These are phyloP conservation scores for Juglanconis sp. DNA, from an alignment of 2,329 filamentous ascomycete species.

Conservation along the genomic window DNA sequence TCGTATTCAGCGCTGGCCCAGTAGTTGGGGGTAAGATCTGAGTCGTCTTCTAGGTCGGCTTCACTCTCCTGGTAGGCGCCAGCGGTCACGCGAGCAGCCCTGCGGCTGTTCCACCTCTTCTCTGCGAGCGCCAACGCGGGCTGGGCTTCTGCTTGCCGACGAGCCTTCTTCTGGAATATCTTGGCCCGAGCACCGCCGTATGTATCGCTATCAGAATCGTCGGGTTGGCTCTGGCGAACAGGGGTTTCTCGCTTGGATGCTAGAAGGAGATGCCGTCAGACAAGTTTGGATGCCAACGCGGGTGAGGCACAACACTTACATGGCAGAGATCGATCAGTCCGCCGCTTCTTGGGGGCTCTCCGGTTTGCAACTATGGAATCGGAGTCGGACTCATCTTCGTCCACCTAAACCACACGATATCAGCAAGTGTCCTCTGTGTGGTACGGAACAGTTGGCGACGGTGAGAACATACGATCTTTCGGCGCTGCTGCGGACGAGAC, in stretches of 20 bases:
- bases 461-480: slow-evolving; percentile 50
- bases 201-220: slow-evolving; percentile 68
- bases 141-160: slow-evolving; percentile 66
- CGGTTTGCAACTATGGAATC: slow-evolving; percentile 58
- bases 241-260: slow-evolving; percentile 61
- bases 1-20: slow-evolving; percentile 66
- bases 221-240: slow-evolving; percentile 48
- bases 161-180: slow-evolving; percentile 71
- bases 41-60: slow-evolving; percentile 61
- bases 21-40: slow-evolving; percentile 66
- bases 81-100: slow-evolving; percentile 68
- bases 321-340: slow-evolving; percentile 61
- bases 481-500: slow-evolving; percentile 56
- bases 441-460: not conserved
- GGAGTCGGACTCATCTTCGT: slow-evolving; percentile 66
- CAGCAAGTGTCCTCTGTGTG: slow-evolving; percentile 17
- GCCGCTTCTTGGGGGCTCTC: slow-evolving; percentile 66
- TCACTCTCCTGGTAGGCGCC: slow-evolving; percentile 66
- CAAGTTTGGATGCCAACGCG: not conserved
- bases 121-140: slow-evolving; percentile 68
- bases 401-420: slow-evolving; percentile 35
- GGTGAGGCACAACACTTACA: slow-evolving; percentile 42
- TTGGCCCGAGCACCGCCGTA: slow-evolving; percentile 76
- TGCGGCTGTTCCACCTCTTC: slow-evolving; percentile 87
- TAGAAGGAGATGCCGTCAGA: slow-evolving; percentile 26